A percentile compares a stretch with the other conserved stretches of the same genome.
Conservation (phyloP, 139 green algal species). For the Coccomyxa sp. region DNA sequence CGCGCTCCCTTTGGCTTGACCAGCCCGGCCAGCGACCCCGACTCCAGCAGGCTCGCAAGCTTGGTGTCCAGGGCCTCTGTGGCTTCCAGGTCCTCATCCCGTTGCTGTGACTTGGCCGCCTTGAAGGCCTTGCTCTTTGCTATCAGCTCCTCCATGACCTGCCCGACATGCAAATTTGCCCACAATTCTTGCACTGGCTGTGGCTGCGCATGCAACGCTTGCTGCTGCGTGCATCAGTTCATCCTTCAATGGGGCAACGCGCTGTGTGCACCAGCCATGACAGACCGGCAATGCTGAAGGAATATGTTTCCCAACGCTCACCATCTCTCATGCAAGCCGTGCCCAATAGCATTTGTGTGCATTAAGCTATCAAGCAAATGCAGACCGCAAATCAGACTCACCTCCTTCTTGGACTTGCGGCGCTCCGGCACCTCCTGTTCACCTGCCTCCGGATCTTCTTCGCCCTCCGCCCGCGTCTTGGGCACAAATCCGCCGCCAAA, state of each 20-base stretch:
- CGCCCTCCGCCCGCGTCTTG: conserved; percentile 13
- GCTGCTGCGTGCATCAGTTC: no score
- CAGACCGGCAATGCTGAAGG: no score
- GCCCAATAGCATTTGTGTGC: no score
- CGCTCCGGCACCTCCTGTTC: conserved; percentile 21
- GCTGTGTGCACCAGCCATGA: no score
- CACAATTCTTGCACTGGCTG: background rate
- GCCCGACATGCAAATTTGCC: background rate
- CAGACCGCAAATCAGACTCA: conserved; percentile 3
- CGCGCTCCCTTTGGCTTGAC: conserved; percentile 28
- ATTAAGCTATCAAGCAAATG: no score
- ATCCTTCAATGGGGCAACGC: no score
- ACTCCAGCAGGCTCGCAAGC: conserved; percentile 54
- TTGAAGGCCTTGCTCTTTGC: conserved; percentile 87
- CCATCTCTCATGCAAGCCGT: no score
- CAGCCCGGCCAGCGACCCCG: conserved; percentile 3
- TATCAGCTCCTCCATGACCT: conserved; percentile 98
- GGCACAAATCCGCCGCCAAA: conserved; percentile 67
- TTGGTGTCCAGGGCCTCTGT: conserved; percentile 70
- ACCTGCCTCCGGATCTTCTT: conserved; percentile 21
- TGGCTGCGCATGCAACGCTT: no score
- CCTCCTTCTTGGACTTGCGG: conserved; percentile 65
- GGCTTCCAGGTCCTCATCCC: conserved; percentile 79
- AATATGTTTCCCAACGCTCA: no score
- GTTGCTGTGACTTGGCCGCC: conserved; percentile 69